phyloP scores from a whole-genome alignment of 1,284 basidiomycete genomes.

The Tylopilus sp. region DNA sequence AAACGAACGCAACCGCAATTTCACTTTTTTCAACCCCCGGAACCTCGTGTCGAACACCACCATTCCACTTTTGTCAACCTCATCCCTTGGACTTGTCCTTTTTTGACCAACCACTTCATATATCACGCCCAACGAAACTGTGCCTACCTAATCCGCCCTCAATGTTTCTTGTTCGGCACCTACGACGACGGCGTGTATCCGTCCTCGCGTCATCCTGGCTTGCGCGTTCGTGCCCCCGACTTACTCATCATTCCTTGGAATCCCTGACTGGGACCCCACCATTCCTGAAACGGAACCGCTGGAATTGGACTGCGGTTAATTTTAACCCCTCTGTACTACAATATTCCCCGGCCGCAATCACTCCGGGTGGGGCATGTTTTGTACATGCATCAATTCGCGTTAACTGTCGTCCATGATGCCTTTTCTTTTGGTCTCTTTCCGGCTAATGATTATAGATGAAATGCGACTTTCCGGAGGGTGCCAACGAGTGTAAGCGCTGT shows the following conservation, averaged over 20 bases:
- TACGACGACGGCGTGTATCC: constrained; percentile 5
- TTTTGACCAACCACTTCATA: constrained; percentile 5
- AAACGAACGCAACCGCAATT: constrained; percentile 25
- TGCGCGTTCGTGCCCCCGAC: not conserved
- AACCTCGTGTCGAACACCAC: constrained; percentile 23
- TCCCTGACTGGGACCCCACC: constrained; percentile 4
- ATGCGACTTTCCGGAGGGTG: constrained; percentile 65
- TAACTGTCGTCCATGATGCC: constrained; percentile 9
- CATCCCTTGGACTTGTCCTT: not conserved
- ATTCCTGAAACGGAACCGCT: constrained; percentile 15
- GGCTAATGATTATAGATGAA: constrained; percentile 55
- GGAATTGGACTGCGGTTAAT: constrained; percentile 10
- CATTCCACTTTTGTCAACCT: constrained; percentile 6
- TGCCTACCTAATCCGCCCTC: not conserved
- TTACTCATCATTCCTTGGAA: constrained; percentile 5
- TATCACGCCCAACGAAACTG: not conserved
- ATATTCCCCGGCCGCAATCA: not conserved
- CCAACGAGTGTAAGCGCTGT: constrained; percentile 69
- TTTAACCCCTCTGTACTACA: constrained; percentile 9
- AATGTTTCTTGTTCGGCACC: constrained; percentile 13
- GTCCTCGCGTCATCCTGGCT: constrained; percentile 1
- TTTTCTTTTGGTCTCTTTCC: constrained; percentile 11
- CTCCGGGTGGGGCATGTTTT: not conserved
- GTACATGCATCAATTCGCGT: not conserved
- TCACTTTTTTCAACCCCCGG: constrained; percentile 23